phyloP scores from a whole-genome alignment of 2,329 filamentous ascomycete genomes.

The Ophiocordyceps robertsii region DNA sequence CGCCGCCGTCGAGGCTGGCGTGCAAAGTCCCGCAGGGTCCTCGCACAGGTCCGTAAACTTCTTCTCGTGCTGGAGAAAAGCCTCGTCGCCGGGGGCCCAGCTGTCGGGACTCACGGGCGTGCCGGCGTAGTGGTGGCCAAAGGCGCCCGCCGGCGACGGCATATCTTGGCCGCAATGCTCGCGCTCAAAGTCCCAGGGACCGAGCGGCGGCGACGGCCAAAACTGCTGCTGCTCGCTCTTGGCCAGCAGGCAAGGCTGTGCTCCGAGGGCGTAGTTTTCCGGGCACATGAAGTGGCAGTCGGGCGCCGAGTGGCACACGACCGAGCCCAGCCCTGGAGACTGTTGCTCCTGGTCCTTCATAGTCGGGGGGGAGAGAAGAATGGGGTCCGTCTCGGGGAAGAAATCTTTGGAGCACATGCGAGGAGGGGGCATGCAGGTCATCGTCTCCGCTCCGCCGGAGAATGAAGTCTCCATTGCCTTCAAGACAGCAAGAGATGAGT shows the following conservation, averaged over 20 bases:
- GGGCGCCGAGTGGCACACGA: neutral
- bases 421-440: conserved; percentile 18
- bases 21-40: conserved; percentile 10
- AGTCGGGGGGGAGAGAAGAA: conserved; percentile 10
- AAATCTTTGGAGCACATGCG: conserved; percentile 13
- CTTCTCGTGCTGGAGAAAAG: neutral
- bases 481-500: neutral
- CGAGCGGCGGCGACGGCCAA: conserved; percentile 23
- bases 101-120: conserved; percentile 18
- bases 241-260: conserved; percentile 2
- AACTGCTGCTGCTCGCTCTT: conserved; percentile 9
- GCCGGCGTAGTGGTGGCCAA: conserved; percentile 12
- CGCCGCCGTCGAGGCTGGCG: conserved; percentile 3
- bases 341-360: conserved; percentile 10
- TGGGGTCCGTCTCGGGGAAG: conserved; percentile 12
- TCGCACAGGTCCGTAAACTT: neutral
- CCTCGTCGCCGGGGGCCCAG: conserved; percentile 10
- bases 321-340: no score
- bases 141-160: conserved; percentile 11
- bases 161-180: conserved; percentile 19
- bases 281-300: conserved; percentile 2
- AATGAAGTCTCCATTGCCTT: conserved; percentile 2
- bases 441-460: conserved; percentile 13
- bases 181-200: conserved; percentile 23
- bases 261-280: conserved; percentile 2